A percentile compares a stretch with the other conserved stretches of the same genome.
phyloP scores from a whole-genome alignment of 306 rosid species.

The Fragaria vesca region DNA sequence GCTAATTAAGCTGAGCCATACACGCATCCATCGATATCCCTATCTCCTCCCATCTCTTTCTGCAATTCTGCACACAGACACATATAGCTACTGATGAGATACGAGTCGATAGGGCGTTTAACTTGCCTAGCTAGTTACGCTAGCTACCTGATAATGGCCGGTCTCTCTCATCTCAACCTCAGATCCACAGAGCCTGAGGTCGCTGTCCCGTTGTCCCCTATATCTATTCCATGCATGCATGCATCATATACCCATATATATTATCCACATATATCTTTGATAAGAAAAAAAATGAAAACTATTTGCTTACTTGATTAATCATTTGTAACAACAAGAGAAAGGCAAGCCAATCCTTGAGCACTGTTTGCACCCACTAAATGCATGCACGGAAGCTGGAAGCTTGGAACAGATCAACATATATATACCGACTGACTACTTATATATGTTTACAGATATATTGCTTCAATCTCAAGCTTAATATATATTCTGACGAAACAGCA shows the following conservation, averaged over 20 bases:
- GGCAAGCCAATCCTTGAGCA: neutral
- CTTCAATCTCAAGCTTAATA: neutral
- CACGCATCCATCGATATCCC: neutral
- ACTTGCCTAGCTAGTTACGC: neutral
- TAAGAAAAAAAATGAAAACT: too few relatives aligned
- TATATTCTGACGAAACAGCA: neutral
- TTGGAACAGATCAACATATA: neutral
- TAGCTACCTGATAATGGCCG: neutral
- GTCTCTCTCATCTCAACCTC: neutral
- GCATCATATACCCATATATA: neutral
- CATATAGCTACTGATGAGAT: neutral
- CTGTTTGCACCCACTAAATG: neutral
- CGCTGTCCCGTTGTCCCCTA: neutral
- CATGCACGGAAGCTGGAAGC: neutral
- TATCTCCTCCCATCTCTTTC: neutral
- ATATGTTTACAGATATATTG: neutral
- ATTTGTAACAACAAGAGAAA: neutral
- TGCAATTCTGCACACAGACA: conserved; percentile 1
- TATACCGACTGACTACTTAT: neutral
- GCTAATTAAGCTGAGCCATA: neutral
- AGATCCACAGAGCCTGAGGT: neutral
- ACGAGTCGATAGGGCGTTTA: neutral
- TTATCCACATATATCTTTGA: neutral
- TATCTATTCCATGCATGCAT: neutral
- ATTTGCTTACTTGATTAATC: neutral